Evolutionary conservation across 2,329 filamentous ascomycete species (phyloP), one percentile per base, ranked within the genome.

Genomic region (Cadophora malorum): DNA sequence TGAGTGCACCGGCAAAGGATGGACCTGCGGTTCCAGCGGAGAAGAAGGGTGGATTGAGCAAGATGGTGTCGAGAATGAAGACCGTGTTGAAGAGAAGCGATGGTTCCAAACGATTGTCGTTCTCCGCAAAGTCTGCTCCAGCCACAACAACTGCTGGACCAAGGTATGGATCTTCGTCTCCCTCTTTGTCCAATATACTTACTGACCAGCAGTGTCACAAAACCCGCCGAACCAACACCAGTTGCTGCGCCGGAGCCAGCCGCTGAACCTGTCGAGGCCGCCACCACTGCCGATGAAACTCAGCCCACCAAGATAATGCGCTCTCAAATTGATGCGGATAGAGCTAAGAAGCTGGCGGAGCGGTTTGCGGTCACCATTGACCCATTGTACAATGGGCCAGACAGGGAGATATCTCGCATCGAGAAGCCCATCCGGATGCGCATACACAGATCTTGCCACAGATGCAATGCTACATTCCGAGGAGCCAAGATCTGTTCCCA

Each of bases 381-480:
- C n/a, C 73, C 77, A 14, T 41, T 67, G 16, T 61, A 68, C 3
- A 56, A 58, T 23, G 58, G 70, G 63, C 63, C 68, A 25, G 69
- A 75, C 55, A 69, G 81, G 67, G 72, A 74, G 33, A 67, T 70
- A 4, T 69, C 67, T 56, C 89, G 91, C 53, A 85, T 92, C 65
- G 89, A 93, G 78, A 93, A 92, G 81, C 86, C 90, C 14, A 91
- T 93, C 72, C 88, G 91, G 67, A 91, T 94, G 86, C 88, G 91
- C 64, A 87, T 94, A 64, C 91, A 92, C 78, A 88, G 90, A 73
- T 90, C 86, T 70, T 97, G 94, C 79, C 94, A 97, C 80, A 85
- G 87, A 73, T 97, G 94, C 82, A 86, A 89, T 67, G 87, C 90
- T 16, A 86, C 86, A 28, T 97, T 95, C 78, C 90, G 91, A 66